Evolutionary conservation across 164 flowering plant genomes (phyloP).

Genomic region (Vitis rupestris): DNA sequence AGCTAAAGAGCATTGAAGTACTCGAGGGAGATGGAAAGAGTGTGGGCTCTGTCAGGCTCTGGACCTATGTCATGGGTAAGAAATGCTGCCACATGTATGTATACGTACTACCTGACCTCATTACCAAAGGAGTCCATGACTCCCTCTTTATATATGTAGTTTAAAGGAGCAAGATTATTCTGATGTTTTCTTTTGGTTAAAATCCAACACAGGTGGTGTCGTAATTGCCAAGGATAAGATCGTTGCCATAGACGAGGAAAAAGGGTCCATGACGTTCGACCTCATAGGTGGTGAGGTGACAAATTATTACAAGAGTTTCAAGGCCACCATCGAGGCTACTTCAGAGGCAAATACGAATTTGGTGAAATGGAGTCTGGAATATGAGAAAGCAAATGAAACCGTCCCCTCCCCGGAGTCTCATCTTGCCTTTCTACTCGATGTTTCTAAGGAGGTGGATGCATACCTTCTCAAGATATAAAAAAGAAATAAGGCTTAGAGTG

Average conservation of each 20-base stretch:
- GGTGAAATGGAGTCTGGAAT: slow-evolving; percentile 22
- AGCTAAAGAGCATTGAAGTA: slow-evolving; percentile 15
- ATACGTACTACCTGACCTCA: no score
- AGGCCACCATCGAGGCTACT: slow-evolving; percentile 8
- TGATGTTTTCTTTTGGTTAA: neutral
- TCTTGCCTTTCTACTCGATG: slow-evolving; percentile 14
- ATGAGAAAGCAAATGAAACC: slow-evolving; percentile 25
- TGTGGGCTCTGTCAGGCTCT: slow-evolving; percentile 18
- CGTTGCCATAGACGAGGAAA: slow-evolving; percentile 24
- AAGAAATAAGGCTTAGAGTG: neutral
- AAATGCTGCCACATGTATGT: no score
- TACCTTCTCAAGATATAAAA: slow-evolving; percentile 7
- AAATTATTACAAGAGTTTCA: slow-evolving; percentile 24
- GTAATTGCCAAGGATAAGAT: slow-evolving; percentile 25
- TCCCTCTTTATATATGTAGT: no score
- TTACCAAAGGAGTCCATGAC: no score
- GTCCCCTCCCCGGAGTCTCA: slow-evolving; percentile 17
- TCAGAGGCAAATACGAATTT: slow-evolving; percentile 11
- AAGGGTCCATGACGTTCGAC: slow-evolving; percentile 11
- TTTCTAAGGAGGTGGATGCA: slow-evolving; percentile 13
- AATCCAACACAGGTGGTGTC: neutral
- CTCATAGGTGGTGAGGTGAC: slow-evolving; percentile 31
- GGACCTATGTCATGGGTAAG: slow-evolving; percentile 22
- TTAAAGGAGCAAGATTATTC: no score
- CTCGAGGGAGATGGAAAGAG: slow-evolving; percentile 33